Base-by-base conservation (phyloP, 164 flowering plant genomes). In the Euptelea pleiosperma region DNA sequence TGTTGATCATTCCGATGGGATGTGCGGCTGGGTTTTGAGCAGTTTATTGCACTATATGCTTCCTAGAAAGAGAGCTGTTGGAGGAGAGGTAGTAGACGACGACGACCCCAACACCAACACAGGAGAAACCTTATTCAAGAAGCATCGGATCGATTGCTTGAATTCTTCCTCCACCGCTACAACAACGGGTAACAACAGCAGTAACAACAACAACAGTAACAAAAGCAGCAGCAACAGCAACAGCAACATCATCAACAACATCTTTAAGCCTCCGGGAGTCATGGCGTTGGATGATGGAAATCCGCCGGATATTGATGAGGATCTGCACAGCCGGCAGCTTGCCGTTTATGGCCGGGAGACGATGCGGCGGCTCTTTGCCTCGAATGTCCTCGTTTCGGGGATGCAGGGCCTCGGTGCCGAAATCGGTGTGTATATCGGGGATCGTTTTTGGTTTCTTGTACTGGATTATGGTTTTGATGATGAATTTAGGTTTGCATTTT, bases 331-430 rank as follows among this genome's bases (percentile, higher is more conserved):
- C 69, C 61, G 96, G 15, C 96, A 91, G 79, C 96, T 88, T 18
- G 96, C 96, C 0, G 96, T 86, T 35, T 88, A 88, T 33, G 98
- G 98, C 4, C 77, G 98, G 1, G 98, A 89, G 78, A 86, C 98
- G 1, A 89, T 91, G 98, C 70, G 90, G 51, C 61, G 87, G 49
- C 82, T 85, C 26, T 89, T 89, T 43, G 92, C 80, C 0, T 83
- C 98, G 8, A 87, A 85, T 57, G 68, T 89, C 39, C 95, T 91
- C 24, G 56, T 91, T 52, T 89, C 96, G 0, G 96, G 96, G 70
- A 75, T 89, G 81, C 91, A 85, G 55, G 98, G 96, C 15, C 92
- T 91, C 22, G 98, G 98, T 5, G 95, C 70, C 35, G 98, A 91
- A 65, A 87, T 91, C 21, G 95, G 96, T 88, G 74, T 3, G 64